A percentile compares a stretch with the other conserved stretches of the same genome.
Conservation (phyloP, 75 land plant genomes). For the Azolla pinnata region DNA sequence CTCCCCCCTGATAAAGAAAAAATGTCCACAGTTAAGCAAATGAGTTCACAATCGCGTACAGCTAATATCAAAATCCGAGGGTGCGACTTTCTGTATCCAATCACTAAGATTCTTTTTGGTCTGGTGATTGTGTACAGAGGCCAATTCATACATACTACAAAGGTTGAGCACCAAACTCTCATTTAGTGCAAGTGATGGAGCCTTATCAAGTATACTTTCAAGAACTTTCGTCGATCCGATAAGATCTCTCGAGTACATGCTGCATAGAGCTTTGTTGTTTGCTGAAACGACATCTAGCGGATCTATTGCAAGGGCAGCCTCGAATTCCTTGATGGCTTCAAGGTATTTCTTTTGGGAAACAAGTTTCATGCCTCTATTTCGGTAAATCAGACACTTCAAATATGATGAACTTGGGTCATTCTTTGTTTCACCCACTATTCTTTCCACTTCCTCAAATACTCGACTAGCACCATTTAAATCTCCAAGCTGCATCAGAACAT, state of each 20-base stretch:
- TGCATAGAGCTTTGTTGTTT: constrained; percentile 87
- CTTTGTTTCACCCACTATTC: constrained; percentile 6
- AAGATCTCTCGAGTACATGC: constrained; percentile 93
- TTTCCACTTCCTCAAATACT: constrained; percentile 45
- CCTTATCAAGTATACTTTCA: constrained; percentile 67
- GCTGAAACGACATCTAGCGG: constrained; percentile 60
- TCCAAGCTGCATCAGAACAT: constrained; percentile 78
- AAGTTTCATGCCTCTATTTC: constrained; percentile 65
- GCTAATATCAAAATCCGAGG: constrained; percentile 88
- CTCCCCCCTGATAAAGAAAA: neutral
- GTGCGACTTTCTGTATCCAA: constrained; percentile 88
- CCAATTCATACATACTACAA: constrained; percentile 94
- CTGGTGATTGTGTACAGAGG: constrained; percentile 68
- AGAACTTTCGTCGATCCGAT: constrained; percentile 71
- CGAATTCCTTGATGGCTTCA: constrained; percentile 77
- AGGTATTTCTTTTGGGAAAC: constrained; percentile 69
- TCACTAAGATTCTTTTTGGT: constrained; percentile 65
- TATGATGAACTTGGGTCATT: constrained; percentile 5
- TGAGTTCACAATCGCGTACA: constrained; percentile 66
- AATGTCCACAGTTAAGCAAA: no score
- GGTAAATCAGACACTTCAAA: constrained; percentile 45
- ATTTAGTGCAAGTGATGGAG: constrained; percentile 54
- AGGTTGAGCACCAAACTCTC: constrained; percentile 86
- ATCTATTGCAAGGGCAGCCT: constrained; percentile 67
- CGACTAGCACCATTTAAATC: constrained; percentile 55